Base-by-base conservation (phyloP, 257 asterid species). In the Henckelia pumila region DNA sequence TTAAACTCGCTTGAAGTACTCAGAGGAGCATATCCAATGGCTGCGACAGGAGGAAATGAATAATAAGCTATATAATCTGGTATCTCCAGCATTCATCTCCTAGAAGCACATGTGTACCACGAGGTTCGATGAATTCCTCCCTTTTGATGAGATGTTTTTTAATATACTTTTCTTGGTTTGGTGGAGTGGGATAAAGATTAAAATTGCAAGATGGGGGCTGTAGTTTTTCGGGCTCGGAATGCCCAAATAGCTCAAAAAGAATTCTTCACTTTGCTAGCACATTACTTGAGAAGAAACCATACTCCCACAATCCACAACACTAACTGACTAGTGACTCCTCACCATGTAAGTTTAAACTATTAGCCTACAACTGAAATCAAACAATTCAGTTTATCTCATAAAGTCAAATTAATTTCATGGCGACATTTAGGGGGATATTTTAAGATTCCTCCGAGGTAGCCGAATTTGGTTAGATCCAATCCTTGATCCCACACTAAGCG, bases 41-140 rank as follows among this genome's bases (percentile, higher is more conserved):
- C 81, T 50, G 97, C 96, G 73, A 90, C 96, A 3, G 97, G 95
- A 58, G 82, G 95, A 78, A n/a, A 75, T 86, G 96, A 97, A 92
- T 78, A 78, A 77, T 72, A 92, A 89, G 80, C 97, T 92, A n/a
- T 37, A 76, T 84, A 63, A 74, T 92, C 30, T 92, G 98, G 98
- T 96, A 92, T 75, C 63, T 82, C 37, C 89, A 79, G 58, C 77
- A 82, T 68, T 81, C 89, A 19, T 61, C 74, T 21, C 85, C 98
- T 49, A 87, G 98, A 59, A 84, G 93, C 86, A 83, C 84, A 44
- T 92, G 97, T 29, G 91, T n/a, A 86, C 11, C 98, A 89, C 20
- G 88, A 86, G 91, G 96, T 91, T 72, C 7, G 78, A 32, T 49
- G 20, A 23, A 64, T 72, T 63, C 20, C 26, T 25, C 3, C 3